phyloP scores from a whole-genome alignment of 306 rosid species.

The Corylus avellana region DNA sequence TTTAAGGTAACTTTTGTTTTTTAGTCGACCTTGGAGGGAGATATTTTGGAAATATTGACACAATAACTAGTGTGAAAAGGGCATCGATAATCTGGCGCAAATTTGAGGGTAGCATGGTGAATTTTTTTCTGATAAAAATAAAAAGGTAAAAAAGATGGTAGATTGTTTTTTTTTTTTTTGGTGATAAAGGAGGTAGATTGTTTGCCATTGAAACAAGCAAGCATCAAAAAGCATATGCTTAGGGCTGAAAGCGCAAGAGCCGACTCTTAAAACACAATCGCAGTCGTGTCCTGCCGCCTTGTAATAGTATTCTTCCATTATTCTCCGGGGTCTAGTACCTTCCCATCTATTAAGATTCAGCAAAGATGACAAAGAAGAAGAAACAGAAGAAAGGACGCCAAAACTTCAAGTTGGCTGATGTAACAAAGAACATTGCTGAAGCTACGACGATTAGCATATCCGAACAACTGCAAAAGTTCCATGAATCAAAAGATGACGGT shows the following conservation, averaged over 20 bases:
- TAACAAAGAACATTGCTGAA: conserved; percentile 30
- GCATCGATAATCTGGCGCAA: no score
- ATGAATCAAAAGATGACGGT: conserved; percentile 55
- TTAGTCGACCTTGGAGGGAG: no score
- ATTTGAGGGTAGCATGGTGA: no score
- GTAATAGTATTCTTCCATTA: not conserved
- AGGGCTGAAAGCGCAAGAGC: not conserved
- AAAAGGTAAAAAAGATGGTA: not conserved
- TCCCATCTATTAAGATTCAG: not conserved
- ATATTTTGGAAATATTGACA: no score
- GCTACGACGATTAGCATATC: conserved; percentile 33
- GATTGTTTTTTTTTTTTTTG: no score
- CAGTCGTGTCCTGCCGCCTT: not conserved
- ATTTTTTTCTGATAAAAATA: no score
- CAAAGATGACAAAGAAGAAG: conserved; percentile 4
- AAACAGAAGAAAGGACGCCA: conserved; percentile 1
- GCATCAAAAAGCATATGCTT: not conserved
- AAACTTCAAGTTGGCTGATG: not conserved
- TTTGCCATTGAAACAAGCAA: not conserved
- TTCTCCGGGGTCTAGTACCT: not conserved
- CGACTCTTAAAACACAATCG: not conserved
- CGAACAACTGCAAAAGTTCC: conserved; percentile 35
- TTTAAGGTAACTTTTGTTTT: no score
- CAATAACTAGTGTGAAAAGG: no score
- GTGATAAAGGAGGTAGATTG: not conserved